phyloP scores from a whole-genome alignment of 148 eudicot species.

The Cornus controversa region DNA sequence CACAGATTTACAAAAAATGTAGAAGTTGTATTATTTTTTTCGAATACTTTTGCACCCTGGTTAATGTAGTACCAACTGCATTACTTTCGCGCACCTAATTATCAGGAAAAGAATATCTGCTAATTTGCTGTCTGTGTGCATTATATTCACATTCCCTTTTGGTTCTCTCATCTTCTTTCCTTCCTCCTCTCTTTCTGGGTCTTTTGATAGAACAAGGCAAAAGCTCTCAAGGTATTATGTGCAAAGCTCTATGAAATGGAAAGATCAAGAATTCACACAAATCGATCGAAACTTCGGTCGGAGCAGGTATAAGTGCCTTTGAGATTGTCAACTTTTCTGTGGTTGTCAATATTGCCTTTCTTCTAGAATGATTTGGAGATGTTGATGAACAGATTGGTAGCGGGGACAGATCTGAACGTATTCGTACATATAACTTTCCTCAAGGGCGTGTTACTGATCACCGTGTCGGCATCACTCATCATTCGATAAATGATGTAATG shows the following conservation, averaged over 20 bases:
- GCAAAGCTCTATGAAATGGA: conserved; percentile 90
- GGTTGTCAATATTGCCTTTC: neutral
- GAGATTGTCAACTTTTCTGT: neutral
- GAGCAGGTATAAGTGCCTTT: conserved; percentile 59
- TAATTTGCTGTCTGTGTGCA: conserved; percentile 1
- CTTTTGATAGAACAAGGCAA: conserved; percentile 74
- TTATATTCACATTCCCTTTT: neutral
- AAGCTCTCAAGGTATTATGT: conserved; percentile 84
- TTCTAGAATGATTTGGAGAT: neutral
- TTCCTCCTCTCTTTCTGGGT: conserved; percentile 4
- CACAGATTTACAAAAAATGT: neutral
- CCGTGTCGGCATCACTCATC: conserved; percentile 82
- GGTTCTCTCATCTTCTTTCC: conserved; percentile 5
- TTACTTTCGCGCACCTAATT: neutral
- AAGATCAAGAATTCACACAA: conserved; percentile 53
- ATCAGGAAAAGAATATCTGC: neutral
- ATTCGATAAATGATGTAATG: conserved; percentile 68
- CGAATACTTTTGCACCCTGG: neutral
- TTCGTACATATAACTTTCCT: conserved; percentile 96
- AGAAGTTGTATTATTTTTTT: neutral
- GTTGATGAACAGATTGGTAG: conserved; percentile 67
- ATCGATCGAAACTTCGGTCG: conserved; percentile 71
- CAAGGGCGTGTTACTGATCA: conserved; percentile 98
- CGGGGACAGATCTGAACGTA: conserved; percentile 96
- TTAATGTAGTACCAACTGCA: neutral